These are phyloP conservation scores for Aschersonia sp. DNA, from an alignment of 2,329 filamentous ascomycete genomes.

Conservation along the genomic window DNA sequence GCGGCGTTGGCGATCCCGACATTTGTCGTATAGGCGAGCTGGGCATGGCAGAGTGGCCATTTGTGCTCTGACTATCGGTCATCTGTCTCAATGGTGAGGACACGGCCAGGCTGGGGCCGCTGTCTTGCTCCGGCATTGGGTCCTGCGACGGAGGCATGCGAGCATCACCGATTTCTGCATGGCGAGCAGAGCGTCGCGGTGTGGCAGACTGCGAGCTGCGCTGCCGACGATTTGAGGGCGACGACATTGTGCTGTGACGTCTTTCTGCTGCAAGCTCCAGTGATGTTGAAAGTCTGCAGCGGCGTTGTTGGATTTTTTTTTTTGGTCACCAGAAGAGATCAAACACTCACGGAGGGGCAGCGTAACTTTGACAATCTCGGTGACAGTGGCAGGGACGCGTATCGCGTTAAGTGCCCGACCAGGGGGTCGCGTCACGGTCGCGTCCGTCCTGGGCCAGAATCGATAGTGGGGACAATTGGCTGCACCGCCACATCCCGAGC, in stretches of 20 bases:
- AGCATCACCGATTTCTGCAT: conserved; percentile 20
- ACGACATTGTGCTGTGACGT: conserved; percentile 20
- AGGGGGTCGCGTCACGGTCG: not conserved
- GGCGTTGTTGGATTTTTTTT: no score
- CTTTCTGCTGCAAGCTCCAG: no score
- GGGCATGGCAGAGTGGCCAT: conserved; percentile 21
- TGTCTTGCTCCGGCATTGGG: conserved; percentile 7
- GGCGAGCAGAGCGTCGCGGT: conserved; percentile 26
- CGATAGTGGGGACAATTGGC: not conserved
- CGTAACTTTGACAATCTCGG: not conserved
- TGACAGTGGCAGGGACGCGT: not conserved
- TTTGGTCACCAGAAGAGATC: no score
- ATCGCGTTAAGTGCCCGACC: not conserved
- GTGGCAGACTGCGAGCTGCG: conserved; percentile 37
- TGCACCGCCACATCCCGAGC: not conserved
- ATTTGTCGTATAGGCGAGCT: conserved; percentile 46
- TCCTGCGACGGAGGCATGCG: conserved; percentile 31
- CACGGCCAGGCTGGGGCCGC: conserved; percentile 20
- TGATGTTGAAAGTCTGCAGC: no score
- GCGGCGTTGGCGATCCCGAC: conserved; percentile 38
- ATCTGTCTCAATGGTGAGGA: conserved; percentile 43
- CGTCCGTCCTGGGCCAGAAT: not conserved
- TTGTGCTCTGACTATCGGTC: conserved; percentile 40
- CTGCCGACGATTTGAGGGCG: conserved; percentile 29
- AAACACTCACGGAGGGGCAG: not conserved